phyloP scores from a whole-genome alignment of 352 stramenopile species.

The Globisporangium paroecandrum region DNA sequence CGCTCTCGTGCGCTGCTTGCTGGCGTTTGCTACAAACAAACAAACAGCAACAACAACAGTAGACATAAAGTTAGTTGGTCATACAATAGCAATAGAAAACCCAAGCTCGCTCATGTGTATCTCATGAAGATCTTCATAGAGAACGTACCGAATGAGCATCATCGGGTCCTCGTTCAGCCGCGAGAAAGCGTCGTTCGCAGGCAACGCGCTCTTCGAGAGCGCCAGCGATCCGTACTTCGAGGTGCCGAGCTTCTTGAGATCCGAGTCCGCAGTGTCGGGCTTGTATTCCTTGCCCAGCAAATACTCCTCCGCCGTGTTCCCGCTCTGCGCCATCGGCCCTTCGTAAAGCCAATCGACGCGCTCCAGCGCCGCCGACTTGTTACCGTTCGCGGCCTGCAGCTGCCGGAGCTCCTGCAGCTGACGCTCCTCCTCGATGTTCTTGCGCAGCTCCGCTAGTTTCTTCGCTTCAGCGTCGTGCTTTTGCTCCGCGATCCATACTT shows the following conservation, averaged over 20 bases:
- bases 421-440: slow-evolving; percentile 95
- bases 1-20: slow-evolving; percentile 71
- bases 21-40: slow-evolving; percentile 50
- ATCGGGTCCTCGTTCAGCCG: slow-evolving; percentile 95
- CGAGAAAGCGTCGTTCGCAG: slow-evolving; percentile 91
- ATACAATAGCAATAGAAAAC: background rate
- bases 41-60: background rate
- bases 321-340: slow-evolving; percentile 72
- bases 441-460: slow-evolving; percentile 93
- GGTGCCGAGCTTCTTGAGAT: slow-evolving; percentile 49
- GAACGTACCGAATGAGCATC: slow-evolving; percentile 87
- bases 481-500: slow-evolving; percentile 97
- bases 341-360: slow-evolving; percentile 97
- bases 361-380: slow-evolving; percentile 80
- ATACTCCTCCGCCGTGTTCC: slow-evolving; percentile 86
- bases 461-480: slow-evolving; percentile 91
- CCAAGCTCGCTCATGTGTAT: background rate
- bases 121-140: slow-evolving; percentile 1
- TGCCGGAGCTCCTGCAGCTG: slow-evolving; percentile 94
- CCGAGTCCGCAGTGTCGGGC: slow-evolving; percentile 34
- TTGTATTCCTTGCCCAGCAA: slow-evolving; percentile 91
- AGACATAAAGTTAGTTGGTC: background rate
- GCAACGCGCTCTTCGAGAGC: slow-evolving; percentile 42
- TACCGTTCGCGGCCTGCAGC: slow-evolving; percentile 82
- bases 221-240: slow-evolving; percentile 70